Base-by-base conservation (phyloP, 495 filamentous ascomycete genomes). In the Zalerion maritima region DNA sequence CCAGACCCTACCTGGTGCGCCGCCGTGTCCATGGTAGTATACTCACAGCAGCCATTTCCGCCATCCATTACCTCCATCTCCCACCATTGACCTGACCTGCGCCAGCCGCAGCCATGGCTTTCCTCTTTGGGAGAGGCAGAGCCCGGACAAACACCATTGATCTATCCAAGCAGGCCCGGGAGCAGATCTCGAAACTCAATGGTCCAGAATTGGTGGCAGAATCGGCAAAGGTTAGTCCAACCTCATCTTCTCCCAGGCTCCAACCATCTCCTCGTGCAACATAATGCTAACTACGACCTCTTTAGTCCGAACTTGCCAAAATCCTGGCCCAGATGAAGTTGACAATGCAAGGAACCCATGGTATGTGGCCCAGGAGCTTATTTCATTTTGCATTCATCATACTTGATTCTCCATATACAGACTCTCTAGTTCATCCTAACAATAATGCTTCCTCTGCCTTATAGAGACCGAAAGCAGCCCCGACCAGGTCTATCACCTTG, bases 381-480 rank as follows among this genome's bases (percentile, higher is more conserved):
- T n/a, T n/a, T n/a, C n/a, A n/a, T n/a, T n/a, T n/a, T n/a, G n/a
- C n/a, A n/a, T n/a, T n/a, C n/a, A n/a, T n/a, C n/a, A n/a, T n/a
- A n/a, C n/a, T n/a, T n/a, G n/a, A n/a, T n/a, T n/a, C n/a, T n/a
- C n/a, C n/a, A n/a, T n/a, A n/a, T n/a, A n/a, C n/a, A n/a, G n/a
- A n/a, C n/a, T n/a, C n/a, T n/a, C n/a, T n/a, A n/a, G n/a, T n/a
- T n/a, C n/a, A n/a, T n/a, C n/a, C n/a, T n/a, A n/a, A n/a, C n/a
- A n/a, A n/a, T n/a, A n/a, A n/a, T n/a, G n/a, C n/a, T n/a, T n/a
- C n/a, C n/a, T 5, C 26, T 22, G n/a, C 24, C 10, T 29, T 14
- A 7, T 50, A 94, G 89, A 97, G 46, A 60, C 73, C 36, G 84
- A 92, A 45, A 72, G 76, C 36, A 80, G 69, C 31, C 85, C 85